Base-by-base conservation (phyloP, 352 stramenopile species). In the Pythium rhizo-oryzae region DNA sequence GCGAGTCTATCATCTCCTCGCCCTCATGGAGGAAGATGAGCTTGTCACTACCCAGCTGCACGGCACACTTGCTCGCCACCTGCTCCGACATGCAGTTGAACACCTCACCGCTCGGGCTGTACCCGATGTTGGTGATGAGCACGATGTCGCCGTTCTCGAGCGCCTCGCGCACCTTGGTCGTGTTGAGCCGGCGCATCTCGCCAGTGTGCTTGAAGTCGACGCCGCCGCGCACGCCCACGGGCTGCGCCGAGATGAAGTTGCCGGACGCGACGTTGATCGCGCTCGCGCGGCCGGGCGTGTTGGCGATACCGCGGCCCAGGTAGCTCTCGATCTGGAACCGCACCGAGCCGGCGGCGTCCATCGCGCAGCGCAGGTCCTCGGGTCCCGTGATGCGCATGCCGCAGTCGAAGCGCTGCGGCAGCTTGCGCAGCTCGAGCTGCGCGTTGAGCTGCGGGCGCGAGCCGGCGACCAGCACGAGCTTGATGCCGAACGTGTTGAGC, bases 191-290 rank as follows among this genome's bases (percentile, higher is more conserved):
- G 46, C 97, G 88, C 74, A 99, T 97, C 73, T 99, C 96, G 61
- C 91, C 98, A 75, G 67, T 98, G 89, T 87, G 90, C 65, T 94
- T 93, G 55, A 93, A 97, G 74, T 97, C 90, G 19, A 97, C 86
- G 18, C 90, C 90, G 30, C 84, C 87, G 21, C 87, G 83, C 1
- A 98, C 90, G 16, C 92, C 92, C 3, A 97, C 84, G 8, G 84
- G 89, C 74, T 96, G 90, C 6, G 97, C 96, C 12, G 93, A 97
- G 78, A 98, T 98, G 77, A 99, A 99, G 73, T 99, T 99, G 13
- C 97, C 97, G 4, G 91, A 97, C 6, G 97, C 87, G 47, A 99
- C 96, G 72, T 98, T 98, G 67, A 97, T 93, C 8, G 82, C 77
- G 8, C 81, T 68, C 1, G 79, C 75, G 23, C 83, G 78, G 46